Evolutionary conservation across 495 filamentous ascomycete species (phyloP), one percentile per base, ranked within the genome.

Genomic region (Sabuloglossum arenarium): DNA sequence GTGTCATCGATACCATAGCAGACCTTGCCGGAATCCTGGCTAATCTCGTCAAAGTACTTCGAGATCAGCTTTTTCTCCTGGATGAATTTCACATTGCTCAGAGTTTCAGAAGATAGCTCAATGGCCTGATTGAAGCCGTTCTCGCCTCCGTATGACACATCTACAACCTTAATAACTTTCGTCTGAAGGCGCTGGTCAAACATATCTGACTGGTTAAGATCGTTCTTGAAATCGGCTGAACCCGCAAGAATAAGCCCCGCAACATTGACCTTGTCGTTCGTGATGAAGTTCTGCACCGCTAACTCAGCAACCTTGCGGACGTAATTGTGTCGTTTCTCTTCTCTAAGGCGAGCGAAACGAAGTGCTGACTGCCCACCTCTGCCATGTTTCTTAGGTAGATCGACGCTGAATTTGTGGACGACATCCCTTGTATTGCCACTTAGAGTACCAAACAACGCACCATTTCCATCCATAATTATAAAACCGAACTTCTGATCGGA

Each of bases 81-180:
- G 67, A 98, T 94, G 69, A 98, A 98, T 70, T 98, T 98, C 74
- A 98, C 91, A 62, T 94, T 97, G 69, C 88, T 83, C 49, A 98
- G 76, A n/a, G 91, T 97, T 75, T 98, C 93, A 12, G 86, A 75
- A 29, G 91, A 81, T 62, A 98, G 70, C 65, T 97, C 91, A 60
- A 98, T 98, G 55, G 91, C 91, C 72, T 98, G 93, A 74, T 97
- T 98, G 75, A 98, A 98, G 19, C 91, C 91, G 73, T 96, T 96
- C 72, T 98, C 93, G 60, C 91, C 91, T 65, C 91, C 91, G 63
- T 98, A 97, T 12, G 90, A 96, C 25, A 98, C 93, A 64, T 98
- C 91, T 27, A 98, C 91, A 43, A 97, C 82, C 72, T 98, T 98
- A 76, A 98, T 95, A 62, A 98, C 90, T 74, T 98, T 98, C 64